Evolutionary conservation across 129 eudicot species (phyloP), one percentile per base, ranked within the genome.

Genomic region (Lactuca sativa): DNA sequence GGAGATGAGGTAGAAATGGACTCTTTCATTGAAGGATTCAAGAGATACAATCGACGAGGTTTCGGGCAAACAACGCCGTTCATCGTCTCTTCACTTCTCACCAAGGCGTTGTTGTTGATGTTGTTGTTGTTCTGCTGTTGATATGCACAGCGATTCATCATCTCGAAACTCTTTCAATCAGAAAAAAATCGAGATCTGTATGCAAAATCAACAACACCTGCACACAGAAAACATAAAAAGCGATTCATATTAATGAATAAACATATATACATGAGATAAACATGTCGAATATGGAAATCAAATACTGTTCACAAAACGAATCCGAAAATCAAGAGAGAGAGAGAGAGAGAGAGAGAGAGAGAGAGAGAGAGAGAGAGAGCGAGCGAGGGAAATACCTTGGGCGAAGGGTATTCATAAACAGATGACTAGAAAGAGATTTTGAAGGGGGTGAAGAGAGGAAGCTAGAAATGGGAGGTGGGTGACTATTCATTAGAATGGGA

Each of bases 31-130:
- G 72, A 68, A 59, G 78, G 70, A 67, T 72, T 66, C 40, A 77
- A 64, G 44, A 71, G 69, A 9, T 71, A 58, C 33, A 71, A 31
- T 9, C 90, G 76, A 3, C 90, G 84, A 51, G 90, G 90, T 59
- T 81, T 78, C n/a, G 90, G 86, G 67, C 90, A 85, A 75, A 85
- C 86, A 56, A 85, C 80, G 51, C 33, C 72, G 52, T 64, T 56
- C 56, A 65, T 72, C 16, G 65, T 58, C 40, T 72, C 78, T 59
- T 75, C 75, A 16, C 60, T 51, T 34, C 67, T 68, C 54, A 59
- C 71, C 52, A 76, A 58, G 75, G 68, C 72, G 66, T 71, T 70
- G 61, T 47, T 59, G 64, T 33, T 32, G 44, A 33, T 47, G 15
- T 47, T 47, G 15, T 47, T 60, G 64, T 59, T 59, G 65, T 60